Evolutionary conservation across 2,329 filamentous ascomycete species (phyloP).

Genomic region (Cadophora luteo-olivacea): DNA sequence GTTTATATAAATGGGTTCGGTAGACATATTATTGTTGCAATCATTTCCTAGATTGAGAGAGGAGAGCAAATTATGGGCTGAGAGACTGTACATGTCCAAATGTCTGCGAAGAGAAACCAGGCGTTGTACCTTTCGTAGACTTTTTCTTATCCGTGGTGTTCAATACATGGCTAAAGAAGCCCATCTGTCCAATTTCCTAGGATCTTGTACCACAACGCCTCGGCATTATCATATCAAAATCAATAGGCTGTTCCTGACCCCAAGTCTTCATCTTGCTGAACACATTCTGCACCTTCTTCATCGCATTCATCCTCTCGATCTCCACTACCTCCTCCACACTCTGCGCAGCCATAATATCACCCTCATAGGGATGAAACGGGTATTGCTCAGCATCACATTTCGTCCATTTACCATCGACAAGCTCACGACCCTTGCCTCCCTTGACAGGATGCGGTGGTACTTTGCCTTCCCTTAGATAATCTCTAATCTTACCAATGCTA

Average conservation of each 20-base stretch:
- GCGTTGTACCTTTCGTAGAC: neutral
- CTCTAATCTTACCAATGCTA: constrained; percentile 37
- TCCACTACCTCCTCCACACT: constrained; percentile 23
- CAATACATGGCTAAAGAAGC: neutral
- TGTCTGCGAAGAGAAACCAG: neutral
- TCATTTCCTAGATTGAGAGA: neutral
- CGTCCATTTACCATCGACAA: constrained; percentile 38
- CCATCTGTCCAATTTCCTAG: neutral
- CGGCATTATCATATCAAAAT: constrained; percentile 2
- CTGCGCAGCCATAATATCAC: neutral
- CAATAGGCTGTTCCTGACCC: constrained; percentile 2
- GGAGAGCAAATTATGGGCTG: neutral
- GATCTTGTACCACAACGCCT: neutral
- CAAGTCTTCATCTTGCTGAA: constrained; percentile 20
- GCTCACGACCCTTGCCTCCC: constrained; percentile 24
- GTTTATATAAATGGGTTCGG: too few relatives aligned
- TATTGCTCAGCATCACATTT: constrained; percentile 40
- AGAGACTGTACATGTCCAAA: neutral
- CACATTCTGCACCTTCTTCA: constrained; percentile 28
- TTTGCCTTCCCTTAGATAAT: constrained; percentile 38
- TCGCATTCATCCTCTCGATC: constrained; percentile 25
- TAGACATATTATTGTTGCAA: neutral
- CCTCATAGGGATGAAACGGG: constrained; percentile 36
- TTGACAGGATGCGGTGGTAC: constrained; percentile 35
- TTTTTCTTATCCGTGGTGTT: neutral